Evolutionary conservation across 169 alveolate species (phyloP), one percentile per base, ranked within the genome.

Genomic region (Plasmodium gallinaceum): DNA sequence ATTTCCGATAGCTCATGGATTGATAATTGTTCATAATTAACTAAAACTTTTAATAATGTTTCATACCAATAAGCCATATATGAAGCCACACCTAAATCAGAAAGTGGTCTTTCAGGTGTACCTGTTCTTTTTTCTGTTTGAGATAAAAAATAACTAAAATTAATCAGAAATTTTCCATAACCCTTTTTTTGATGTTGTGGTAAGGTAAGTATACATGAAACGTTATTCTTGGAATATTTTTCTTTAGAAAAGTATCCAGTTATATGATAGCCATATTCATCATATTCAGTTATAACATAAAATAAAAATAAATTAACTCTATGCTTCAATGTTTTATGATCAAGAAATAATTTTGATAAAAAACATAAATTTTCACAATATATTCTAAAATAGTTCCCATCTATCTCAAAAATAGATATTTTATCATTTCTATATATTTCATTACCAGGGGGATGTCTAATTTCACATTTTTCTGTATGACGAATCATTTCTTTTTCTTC

Each of bases 381-480:
- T 3, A 96, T 97, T 48, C 97, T 90, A 66, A 98, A 96, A 70
- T 95, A 91, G 42, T 93, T 96, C 5, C 99, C 99, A 93, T 98
- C 99, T 9, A 98, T 98, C 94, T 98, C 99, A 70, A 96, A 97
- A 96, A 97, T 96, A 5, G 99, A 96, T 5, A 97, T 94, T 58
- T 96, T 96, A 14, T 96, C 98, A 61, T 97, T 98, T 42, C 97
- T 87, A 83, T 98, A 97, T 0, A 98, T 97, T 94, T 98, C 99
- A 93, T 98, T 98, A 42, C 99, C 99, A 12, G 99, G 99, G 0
- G 99, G 99, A 76, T 97, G 98, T 24, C 97, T 78, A 52, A 97
- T 88, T 58, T 92, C 96, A 78, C 99, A 98, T 37, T 94, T 90
- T 45, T 83, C 83, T 61, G 74, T 90, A 94, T 98, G 99, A 66